phyloP scores from a whole-genome alignment of 352 stramenopile genomes.

The Globisporangium lucens region DNA sequence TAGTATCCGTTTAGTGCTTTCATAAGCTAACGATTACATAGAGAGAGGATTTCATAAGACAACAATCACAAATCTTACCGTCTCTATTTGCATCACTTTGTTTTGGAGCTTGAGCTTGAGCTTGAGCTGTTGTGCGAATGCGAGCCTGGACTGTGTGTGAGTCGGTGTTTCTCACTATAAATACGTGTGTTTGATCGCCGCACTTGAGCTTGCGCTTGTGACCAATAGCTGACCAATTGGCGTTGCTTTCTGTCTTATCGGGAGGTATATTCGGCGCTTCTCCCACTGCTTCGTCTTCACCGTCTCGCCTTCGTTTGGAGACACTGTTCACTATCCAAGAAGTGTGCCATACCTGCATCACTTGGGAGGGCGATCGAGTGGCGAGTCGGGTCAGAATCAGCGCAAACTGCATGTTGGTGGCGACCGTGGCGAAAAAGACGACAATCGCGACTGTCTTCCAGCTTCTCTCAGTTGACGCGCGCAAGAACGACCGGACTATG shows the following conservation, averaged over 20 bases:
- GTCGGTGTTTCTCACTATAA: background rate
- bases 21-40: background rate
- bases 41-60: slow-evolving; percentile 1
- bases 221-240: background rate
- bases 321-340: background rate
- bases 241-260: background rate
- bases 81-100: background rate
- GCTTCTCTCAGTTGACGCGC: background rate
- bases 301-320: background rate
- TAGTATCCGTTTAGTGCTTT: background rate
- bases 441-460: background rate
- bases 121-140: background rate
- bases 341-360: background rate
- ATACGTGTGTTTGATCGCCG: background rate
- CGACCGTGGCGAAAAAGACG: background rate
- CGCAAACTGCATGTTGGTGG: slow-evolving; percentile 10
- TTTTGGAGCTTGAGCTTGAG: background rate
- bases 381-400: background rate
- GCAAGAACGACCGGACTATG: slow-evolving; percentile 22
- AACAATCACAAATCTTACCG: background rate
- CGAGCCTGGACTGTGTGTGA: background rate
- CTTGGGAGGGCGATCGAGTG: background rate
- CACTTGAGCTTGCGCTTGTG: background rate
- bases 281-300: background rate
- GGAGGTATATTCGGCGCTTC: background rate